phyloP scores from a whole-genome alignment of 371 early-diverging fungal genomes.

The Funneliformis caledonium region DNA sequence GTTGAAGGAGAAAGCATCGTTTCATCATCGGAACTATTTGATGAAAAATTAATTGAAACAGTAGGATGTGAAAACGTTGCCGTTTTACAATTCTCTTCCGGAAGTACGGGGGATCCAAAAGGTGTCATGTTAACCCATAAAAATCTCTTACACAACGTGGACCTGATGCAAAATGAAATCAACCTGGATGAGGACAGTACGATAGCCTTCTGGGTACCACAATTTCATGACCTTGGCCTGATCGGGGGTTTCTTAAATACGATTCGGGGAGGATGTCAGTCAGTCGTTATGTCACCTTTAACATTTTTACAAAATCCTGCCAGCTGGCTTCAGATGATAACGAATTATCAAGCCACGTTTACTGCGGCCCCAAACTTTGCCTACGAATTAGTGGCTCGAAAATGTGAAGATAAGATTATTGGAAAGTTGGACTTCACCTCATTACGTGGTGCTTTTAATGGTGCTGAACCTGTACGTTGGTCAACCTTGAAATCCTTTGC shows the following conservation, averaged over 20 bases:
- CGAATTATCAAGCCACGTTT: constrained; percentile 30
- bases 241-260: constrained; percentile 37
- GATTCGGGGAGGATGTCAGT: constrained; percentile 21
- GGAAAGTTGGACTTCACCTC: background rate
- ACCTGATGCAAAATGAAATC: constrained; percentile 32
- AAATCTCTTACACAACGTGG: constrained; percentile 31
- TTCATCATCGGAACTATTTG: background rate
- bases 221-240: constrained; percentile 33
- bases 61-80: constrained; percentile 27
- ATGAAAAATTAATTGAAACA: constrained; percentile 29
- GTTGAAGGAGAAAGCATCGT: constrained; percentile 8
- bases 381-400: constrained; percentile 26
- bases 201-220: constrained; percentile 35
- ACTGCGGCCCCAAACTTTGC: constrained; percentile 37
- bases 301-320: constrained; percentile 35
- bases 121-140: constrained; percentile 51
- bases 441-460: constrained; percentile 36
- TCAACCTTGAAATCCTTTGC: constrained; percentile 20
- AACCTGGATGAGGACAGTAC: background rate
- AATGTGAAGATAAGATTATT: background rate
- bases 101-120: constrained; percentile 59
- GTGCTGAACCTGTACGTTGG: constrained; percentile 37
- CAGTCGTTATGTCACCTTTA: constrained; percentile 33
- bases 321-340: constrained; percentile 35
- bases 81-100: constrained; percentile 46